Percentiles rank a stretch among this genome's conserved stretches.
Evolutionary conservation across 2,329 filamentous ascomycete genomes (phyloP).

Genomic region (Aspergillus pseudonomiae): DNA sequence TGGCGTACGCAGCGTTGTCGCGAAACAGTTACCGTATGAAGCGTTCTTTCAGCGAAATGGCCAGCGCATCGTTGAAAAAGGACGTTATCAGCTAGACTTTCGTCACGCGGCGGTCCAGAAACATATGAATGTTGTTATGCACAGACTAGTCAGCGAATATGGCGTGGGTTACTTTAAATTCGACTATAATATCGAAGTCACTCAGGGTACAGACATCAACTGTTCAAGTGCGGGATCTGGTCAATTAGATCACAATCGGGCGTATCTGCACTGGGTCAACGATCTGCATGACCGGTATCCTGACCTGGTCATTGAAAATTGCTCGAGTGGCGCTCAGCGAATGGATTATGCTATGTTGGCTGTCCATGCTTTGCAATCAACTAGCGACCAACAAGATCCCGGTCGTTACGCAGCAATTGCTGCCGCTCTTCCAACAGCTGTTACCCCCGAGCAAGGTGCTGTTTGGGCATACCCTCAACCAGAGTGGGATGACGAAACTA

Average conservation of each 20-base stretch:
- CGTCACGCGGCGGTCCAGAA: constrained; percentile 29
- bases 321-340: constrained; percentile 40
- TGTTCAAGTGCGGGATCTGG: constrained; percentile 26
- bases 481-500: constrained; percentile 38
- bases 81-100: constrained; percentile 40
- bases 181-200: constrained; percentile 43
- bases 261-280: constrained; percentile 37
- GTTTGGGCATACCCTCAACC: constrained; percentile 42
- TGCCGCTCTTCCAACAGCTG: constrained; percentile 36
- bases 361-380: constrained; percentile 36
- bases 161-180: constrained; percentile 42
- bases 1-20: constrained; percentile 33
- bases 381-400: constrained; percentile 42
- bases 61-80: constrained; percentile 34
- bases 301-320: constrained; percentile 40
- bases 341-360: constrained; percentile 42
- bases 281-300: constrained; percentile 30
- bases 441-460: constrained; percentile 40
- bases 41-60: constrained; percentile 39
- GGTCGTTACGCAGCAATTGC: constrained; percentile 35
- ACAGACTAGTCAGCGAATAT: constrained; percentile 27
- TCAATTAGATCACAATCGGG: constrained; percentile 35
- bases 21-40: constrained; percentile 29
- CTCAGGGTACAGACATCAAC: constrained; percentile 35
- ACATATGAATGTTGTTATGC: constrained; percentile 29